Percentiles rank a stretch among this genome's conserved stretches.
Evolutionary conservation across 108 stramenopile species (phyloP).

Genomic region (Schizochytrium sp.): DNA sequence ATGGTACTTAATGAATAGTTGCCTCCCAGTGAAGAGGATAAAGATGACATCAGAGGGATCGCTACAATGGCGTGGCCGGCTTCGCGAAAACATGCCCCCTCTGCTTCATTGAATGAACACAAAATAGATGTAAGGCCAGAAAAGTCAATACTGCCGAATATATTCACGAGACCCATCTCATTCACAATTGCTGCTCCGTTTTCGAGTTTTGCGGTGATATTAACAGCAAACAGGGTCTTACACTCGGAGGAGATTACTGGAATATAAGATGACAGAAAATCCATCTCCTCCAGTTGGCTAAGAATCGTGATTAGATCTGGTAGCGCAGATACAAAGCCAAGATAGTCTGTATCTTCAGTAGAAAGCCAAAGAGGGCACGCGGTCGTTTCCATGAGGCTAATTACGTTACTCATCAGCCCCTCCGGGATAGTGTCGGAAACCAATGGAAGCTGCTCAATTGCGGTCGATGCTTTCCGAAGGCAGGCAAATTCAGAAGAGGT

Average conservation of each 20-base stretch:
- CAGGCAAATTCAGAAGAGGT: not conserved
- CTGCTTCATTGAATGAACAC: not conserved
- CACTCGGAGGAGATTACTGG: conserved; percentile 26
- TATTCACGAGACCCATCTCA: not conserved
- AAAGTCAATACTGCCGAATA: conserved; percentile 43
- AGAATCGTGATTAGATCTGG: not conserved
- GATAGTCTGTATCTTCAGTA: not conserved
- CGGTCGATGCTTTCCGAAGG: not conserved
- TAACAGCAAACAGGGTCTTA: conserved; percentile 9
- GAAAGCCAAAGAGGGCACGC: not conserved
- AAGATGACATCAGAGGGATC: not conserved
- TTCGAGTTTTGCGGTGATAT: conserved; percentile 13
- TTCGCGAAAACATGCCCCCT: conserved; percentile 13
- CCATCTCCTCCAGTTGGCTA: conserved; percentile 22
- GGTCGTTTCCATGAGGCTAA: not conserved
- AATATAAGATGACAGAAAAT: not conserved
- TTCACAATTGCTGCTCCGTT: not conserved
- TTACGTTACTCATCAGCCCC: not conserved
- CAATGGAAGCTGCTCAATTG: conserved; percentile 39
- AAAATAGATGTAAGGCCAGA: conserved; percentile 30
- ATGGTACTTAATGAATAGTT: not conserved
- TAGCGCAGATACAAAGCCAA: not conserved
- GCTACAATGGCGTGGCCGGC: not conserved
- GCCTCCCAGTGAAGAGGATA: conserved; percentile 25
- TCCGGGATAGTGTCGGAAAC: not conserved